Evolutionary conservation across 768 basidiomycete genomes (phyloP).

Genomic region (Pulveroboletus sp.): DNA sequence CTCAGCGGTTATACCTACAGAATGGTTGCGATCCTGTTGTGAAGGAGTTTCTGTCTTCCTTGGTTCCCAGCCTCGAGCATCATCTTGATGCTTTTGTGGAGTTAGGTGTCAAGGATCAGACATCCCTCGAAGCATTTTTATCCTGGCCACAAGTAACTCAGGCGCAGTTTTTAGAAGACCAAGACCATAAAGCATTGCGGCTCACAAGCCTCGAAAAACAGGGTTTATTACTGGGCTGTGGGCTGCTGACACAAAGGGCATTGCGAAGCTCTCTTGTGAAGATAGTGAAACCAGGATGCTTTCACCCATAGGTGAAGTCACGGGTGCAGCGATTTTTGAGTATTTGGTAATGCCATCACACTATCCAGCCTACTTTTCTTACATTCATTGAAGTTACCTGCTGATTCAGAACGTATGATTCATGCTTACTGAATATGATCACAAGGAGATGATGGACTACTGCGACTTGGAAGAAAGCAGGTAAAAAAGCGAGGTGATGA

Average conservation of each 20-base stretch:
- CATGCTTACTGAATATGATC: slow-evolving; percentile 24
- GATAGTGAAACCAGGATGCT: not conserved
- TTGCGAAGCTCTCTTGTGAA: not conserved
- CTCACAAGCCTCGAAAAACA: slow-evolving; percentile 23
- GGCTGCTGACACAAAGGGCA: slow-evolving; percentile 1
- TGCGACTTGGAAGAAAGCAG: slow-evolving; percentile 23
- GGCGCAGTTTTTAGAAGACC: slow-evolving; percentile 17
- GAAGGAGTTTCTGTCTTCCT: slow-evolving; percentile 18
- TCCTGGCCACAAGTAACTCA: slow-evolving; percentile 19
- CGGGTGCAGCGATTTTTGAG: not conserved
- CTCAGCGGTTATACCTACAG: slow-evolving; percentile 4
- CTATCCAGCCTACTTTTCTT: slow-evolving; percentile 5
- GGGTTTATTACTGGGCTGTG: slow-evolving; percentile 13
- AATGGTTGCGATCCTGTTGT: not conserved
- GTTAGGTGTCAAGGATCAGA: slow-evolving; percentile 23
- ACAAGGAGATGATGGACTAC: slow-evolving; percentile 22
- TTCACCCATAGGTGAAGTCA: not conserved
- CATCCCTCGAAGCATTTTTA: slow-evolving; percentile 21
- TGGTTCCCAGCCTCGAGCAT: slow-evolving; percentile 20
- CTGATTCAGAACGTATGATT: slow-evolving; percentile 11
- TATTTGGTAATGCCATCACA: not conserved
- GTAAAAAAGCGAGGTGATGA: slow-evolving; percentile 17
- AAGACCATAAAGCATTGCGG: slow-evolving; percentile 4
- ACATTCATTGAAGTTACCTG: slow-evolving; percentile 1
- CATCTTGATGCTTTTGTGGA: slow-evolving; percentile 15